Evolutionary conservation across 2,329 filamentous ascomycete species (phyloP).

Genomic region (Lasiodiplodia hormozganensis): DNA sequence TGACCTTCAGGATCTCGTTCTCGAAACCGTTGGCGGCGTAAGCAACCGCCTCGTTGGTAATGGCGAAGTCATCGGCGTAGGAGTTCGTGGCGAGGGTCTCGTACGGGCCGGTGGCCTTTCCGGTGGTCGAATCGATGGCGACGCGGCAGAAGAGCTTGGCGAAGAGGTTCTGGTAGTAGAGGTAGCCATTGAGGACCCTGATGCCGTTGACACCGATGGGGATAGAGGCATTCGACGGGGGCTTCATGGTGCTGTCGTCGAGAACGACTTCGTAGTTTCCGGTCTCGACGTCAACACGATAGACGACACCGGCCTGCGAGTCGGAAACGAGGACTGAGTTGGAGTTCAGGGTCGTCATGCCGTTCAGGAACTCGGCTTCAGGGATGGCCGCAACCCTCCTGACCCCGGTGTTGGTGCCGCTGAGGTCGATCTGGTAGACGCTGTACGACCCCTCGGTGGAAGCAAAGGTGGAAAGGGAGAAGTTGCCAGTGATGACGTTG

Average conservation of each 20-base stretch:
- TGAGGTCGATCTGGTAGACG: slow-evolving; percentile 29
- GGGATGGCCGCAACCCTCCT: slow-evolving; percentile 35
- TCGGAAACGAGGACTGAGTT: slow-evolving; percentile 37
- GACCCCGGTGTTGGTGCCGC: slow-evolving; percentile 35
- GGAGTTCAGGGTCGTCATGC: slow-evolving; percentile 36
- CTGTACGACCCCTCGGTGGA: slow-evolving; percentile 31
- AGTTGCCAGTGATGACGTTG: slow-evolving; percentile 36
- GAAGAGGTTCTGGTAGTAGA: slow-evolving; percentile 38
- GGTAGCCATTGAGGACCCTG: slow-evolving; percentile 29
- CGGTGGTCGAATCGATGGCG: slow-evolving; percentile 30
- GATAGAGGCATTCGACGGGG: slow-evolving; percentile 23
- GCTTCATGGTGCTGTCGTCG: slow-evolving; percentile 32
- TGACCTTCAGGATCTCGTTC: slow-evolving; percentile 32
- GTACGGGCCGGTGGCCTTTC: slow-evolving; percentile 10
- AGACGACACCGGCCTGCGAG: slow-evolving; percentile 35
- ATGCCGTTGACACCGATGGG: slow-evolving; percentile 38
- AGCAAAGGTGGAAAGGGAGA: slow-evolving; percentile 29
- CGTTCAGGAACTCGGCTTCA: slow-evolving; percentile 34
- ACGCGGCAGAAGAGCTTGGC: slow-evolving; percentile 32
- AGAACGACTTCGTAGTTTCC: slow-evolving; percentile 31
- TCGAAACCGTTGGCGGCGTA: slow-evolving; percentile 11
- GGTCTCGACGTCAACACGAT: slow-evolving; percentile 32
- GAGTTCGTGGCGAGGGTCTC: slow-evolving; percentile 8
- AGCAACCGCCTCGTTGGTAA: slow-evolving; percentile 4
- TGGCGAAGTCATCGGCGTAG: slow-evolving; percentile 24